Conservation (phyloP, 2,329 filamentous ascomycete genomes). For the Rutstroemia sp. region DNA sequence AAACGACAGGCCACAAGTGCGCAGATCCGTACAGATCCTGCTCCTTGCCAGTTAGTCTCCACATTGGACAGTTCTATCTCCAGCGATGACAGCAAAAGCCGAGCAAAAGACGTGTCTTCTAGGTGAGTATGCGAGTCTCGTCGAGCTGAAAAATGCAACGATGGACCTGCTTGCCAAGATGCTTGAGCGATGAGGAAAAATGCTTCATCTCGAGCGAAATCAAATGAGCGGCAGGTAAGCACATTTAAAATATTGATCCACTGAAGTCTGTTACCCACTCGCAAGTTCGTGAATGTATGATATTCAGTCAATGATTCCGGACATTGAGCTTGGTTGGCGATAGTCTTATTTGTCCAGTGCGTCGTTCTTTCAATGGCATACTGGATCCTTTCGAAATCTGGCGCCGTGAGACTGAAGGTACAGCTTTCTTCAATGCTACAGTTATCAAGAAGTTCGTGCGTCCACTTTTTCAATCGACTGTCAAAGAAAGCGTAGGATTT, state of each 20-base stretch:
- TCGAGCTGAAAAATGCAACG: not conserved
- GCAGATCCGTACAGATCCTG: slow-evolving; percentile 34
- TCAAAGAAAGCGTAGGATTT: too few relatives aligned
- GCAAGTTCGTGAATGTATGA: slow-evolving; percentile 42
- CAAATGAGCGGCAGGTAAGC: slow-evolving; percentile 39
- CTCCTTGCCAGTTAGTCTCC: slow-evolving; percentile 44
- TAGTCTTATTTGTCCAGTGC: too few relatives aligned
- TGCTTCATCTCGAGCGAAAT: slow-evolving; percentile 43
- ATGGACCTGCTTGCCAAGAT: slow-evolving; percentile 40
- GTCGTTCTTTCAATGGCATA: too few relatives aligned
- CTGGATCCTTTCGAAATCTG: too few relatives aligned
- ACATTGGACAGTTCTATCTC: slow-evolving; percentile 29
- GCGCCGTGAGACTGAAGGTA: too few relatives aligned
- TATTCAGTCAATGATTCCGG: slow-evolving; percentile 46
- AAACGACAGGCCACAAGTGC: slow-evolving; percentile 36
- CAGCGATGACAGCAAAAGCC: slow-evolving; percentile 31
- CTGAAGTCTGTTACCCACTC: slow-evolving; percentile 40
- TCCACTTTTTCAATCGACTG: too few relatives aligned
- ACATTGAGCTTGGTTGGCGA: slow-evolving; percentile 42
- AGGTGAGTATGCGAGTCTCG: slow-evolving; percentile 34
- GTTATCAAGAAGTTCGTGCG: too few relatives aligned
- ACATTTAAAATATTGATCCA: slow-evolving; percentile 50
- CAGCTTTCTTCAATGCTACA: too few relatives aligned
- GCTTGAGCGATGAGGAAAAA: slow-evolving; percentile 41
- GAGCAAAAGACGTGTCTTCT: slow-evolving; percentile 29